Evolutionary conservation across 1,284 basidiomycete species (phyloP), one percentile per base, ranked within the genome.

Genomic region (Microbotryum scabiosae): DNA sequence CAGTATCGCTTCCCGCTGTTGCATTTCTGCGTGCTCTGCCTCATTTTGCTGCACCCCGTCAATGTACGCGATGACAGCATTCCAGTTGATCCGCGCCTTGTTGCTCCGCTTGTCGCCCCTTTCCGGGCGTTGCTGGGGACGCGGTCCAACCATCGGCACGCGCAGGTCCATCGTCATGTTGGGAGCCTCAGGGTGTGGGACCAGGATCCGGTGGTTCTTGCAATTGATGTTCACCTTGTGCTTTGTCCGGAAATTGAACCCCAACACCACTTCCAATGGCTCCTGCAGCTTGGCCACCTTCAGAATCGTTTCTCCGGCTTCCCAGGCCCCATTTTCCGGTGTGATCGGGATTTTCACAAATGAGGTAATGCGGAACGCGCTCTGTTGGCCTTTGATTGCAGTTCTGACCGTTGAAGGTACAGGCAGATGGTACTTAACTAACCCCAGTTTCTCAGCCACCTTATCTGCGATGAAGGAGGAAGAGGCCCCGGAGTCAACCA

Each of bases 401-500:
- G 54, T 23, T 21, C 18, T 36, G n/a, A 46, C 48, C n/a, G n/a
- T 32, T 21, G 41, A 46, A 18, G 57, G 50, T 14, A 20, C 32
- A 43, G 45, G 52, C 41, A 58, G 30, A 8, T 7, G 25, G 3
- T 18, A 6, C 51, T 21, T 30, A 9, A 32, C 57, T 28, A 58
- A 51, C 48, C 44, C 57, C 44, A 58, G 44, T 18, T 44, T 44
- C 41, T 46, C 14, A 8, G 32, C 50, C 41, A 58, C 14, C 57
- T 47, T 32, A 52, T 43, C 57, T 52, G 57, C 28, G 20, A 58
- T 28, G 45, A 58, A 32, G 21, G 57, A 46, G 18, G 48, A 46
- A 16, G 57, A 45, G 44, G 50, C 30, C 32, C 57, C 57, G 18
- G 57, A 53, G 57, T 58, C 57, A 58, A 50, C 44, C 3, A 58